Conservation (phyloP, 345 rosid species). For the Salix udensis region DNA sequence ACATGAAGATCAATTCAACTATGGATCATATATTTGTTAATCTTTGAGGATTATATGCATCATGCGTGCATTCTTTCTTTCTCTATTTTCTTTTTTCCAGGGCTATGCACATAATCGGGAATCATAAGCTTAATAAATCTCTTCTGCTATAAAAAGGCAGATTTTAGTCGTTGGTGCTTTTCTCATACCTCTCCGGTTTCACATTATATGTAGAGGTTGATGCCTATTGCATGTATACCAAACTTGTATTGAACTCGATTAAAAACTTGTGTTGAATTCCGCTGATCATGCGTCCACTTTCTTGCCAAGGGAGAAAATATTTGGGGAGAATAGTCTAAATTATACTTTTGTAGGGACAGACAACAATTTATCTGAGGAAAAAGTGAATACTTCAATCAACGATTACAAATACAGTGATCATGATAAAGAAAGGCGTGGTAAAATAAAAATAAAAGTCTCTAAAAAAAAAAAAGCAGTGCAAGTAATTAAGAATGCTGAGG, state of each 20-base stretch:
- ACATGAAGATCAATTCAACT: background rate
- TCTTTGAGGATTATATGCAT: background rate
- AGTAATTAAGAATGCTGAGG: background rate
- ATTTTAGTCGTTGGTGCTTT: background rate
- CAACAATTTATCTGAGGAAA: background rate
- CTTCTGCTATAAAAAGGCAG: background rate
- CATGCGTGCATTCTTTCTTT: background rate
- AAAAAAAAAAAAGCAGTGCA: background rate
- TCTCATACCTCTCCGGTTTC: background rate
- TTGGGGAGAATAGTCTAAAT: background rate
- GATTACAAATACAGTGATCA: slow-evolving; percentile 7
- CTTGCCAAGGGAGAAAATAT: background rate
- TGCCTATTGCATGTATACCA: too few species aligned
- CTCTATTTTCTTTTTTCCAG: background rate
- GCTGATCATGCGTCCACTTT: background rate
- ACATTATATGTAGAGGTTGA: background rate
- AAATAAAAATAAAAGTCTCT: background rate
- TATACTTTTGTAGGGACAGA: slow-evolving; percentile 1
- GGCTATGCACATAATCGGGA: background rate
- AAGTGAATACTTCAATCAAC: background rate
- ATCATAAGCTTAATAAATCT: background rate
- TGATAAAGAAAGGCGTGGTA: slow-evolving; percentile 1
- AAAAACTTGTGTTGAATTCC: background rate
- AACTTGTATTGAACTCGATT: too few species aligned
- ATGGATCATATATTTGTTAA: background rate